Base-by-base conservation (phyloP, 1,284 basidiomycete genomes). In the Cutaneotrichosporon dermatis region DNA sequence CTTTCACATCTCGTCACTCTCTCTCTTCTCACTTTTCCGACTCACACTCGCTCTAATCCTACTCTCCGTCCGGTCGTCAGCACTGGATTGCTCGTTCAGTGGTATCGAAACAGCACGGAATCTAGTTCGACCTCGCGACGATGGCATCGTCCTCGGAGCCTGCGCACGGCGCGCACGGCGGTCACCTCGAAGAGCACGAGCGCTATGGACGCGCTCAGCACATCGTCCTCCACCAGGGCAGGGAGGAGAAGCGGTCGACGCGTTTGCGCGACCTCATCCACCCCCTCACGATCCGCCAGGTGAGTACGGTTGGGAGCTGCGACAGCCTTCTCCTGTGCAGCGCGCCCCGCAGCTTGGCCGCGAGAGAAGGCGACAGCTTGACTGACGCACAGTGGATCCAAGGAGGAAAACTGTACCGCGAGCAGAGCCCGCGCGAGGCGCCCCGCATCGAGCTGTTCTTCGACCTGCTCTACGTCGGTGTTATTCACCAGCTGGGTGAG, bases 391-490 rank as follows among this genome's bases (percentile, higher is more conserved):
- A 64, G 59, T 64, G 62, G 59, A 53, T 61, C 15, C 45, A 54
- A 33, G 25, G 66, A 43, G 69, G 69, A 42, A 67, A 66, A 40
- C 62, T 72, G 1, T 63, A 71, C 52, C 66, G 72, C 40, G 72
- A 74, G 55, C 52, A 62, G 1, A 54, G 57, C 0, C 52, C 64
- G n/a, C 60, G 70, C 12, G 69, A 71, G 44, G 57, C 67, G 3
- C 64, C 69, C 3, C 74, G 61, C 53, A 71, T 78, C 55, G 76
- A 80, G 66, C 72, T 80, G 10, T 80, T 80, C 68, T 78, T 79
- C 56, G 79, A 80, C 59, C 65, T 80, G 42, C 62, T 79, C 1
- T 80, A 76, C 58, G 78, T 80, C 16, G 78, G 74, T 9, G 75
- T 80, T 43, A 74, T 76, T n/a, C 79, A 79, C 60, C 74, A 78